A percentile compares a stretch with the other conserved stretches of the same genome.
phyloP scores from a whole-genome alignment of 257 asterid species.

The Primulina eburnea region DNA sequence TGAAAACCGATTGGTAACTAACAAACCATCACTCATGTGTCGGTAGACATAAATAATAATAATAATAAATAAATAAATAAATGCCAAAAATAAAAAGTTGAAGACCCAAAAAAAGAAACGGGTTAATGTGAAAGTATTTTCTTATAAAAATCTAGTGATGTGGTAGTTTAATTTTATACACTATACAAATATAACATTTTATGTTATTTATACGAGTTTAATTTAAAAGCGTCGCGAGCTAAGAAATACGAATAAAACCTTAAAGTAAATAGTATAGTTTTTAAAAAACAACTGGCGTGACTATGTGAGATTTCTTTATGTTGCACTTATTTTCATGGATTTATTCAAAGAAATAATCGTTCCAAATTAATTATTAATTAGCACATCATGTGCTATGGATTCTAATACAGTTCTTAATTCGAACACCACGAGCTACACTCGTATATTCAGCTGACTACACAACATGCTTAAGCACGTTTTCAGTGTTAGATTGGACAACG shows the following conservation, averaged over 20 bases:
- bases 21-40: slow-evolving; percentile 7
- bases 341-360: too few species aligned
- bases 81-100: too few species aligned
- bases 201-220: too few species aligned
- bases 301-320: too few species aligned
- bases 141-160: neutral
- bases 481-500: neutral
- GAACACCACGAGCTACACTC: neutral
- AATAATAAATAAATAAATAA: too few species aligned
- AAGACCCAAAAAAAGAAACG: too few species aligned
- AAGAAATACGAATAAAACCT: too few species aligned
- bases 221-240: neutral
- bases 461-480: neutral
- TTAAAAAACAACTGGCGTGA: too few species aligned
- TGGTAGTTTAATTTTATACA: too few species aligned
- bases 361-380: neutral
- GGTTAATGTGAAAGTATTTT: neutral
- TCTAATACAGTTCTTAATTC: neutral
- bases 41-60: neutral
- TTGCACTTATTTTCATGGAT: too few species aligned
- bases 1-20: slow-evolving; percentile 1
- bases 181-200: too few species aligned
- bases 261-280: too few species aligned
- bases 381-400: neutral
- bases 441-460: neutral